Evolutionary conservation across 1,139 yeast species (phyloP).

Genomic region (Geotrichum candidum): DNA sequence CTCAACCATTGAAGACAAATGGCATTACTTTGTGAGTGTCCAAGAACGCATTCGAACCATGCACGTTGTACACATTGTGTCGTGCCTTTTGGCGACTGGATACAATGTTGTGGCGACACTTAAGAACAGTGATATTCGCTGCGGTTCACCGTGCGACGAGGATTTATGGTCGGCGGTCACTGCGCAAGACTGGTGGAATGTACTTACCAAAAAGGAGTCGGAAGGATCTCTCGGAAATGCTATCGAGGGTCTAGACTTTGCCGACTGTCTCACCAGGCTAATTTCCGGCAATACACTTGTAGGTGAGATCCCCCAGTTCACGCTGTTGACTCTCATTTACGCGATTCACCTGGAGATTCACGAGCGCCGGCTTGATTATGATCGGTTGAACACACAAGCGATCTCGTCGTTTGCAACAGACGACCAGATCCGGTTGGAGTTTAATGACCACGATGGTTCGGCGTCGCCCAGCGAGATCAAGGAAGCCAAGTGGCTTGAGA

Average conservation of each 20-base stretch:
- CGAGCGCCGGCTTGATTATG: conserved; percentile 25
- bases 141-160: conserved; percentile 76
- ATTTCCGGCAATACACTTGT: conserved; percentile 30
- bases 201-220: conserved; percentile 28
- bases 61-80: conserved; percentile 68
- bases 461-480: neutral
- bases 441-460: conserved; percentile 5
- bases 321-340: conserved; percentile 59
- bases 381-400: conserved; percentile 10
- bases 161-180: conserved; percentile 60
- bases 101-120: conserved; percentile 57
- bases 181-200: conserved; percentile 52
- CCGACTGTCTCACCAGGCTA: conserved; percentile 25
- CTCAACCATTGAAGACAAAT: conserved; percentile 46
- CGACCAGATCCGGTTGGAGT: neutral
- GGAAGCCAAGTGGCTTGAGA: conserved; percentile 24
- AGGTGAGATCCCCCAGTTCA: conserved; percentile 37
- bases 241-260: conserved; percentile 29
- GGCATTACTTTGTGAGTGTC: conserved; percentile 69
- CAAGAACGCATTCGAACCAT: conserved; percentile 85
- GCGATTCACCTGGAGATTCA: conserved; percentile 69
- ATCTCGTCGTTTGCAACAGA: conserved; percentile 1
- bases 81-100: conserved; percentile 62
- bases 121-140: conserved; percentile 53
- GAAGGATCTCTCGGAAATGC: conserved; percentile 26